phyloP scores from a whole-genome alignment of 2,329 filamentous ascomycete genomes.

The Blumeria graminis region DNA sequence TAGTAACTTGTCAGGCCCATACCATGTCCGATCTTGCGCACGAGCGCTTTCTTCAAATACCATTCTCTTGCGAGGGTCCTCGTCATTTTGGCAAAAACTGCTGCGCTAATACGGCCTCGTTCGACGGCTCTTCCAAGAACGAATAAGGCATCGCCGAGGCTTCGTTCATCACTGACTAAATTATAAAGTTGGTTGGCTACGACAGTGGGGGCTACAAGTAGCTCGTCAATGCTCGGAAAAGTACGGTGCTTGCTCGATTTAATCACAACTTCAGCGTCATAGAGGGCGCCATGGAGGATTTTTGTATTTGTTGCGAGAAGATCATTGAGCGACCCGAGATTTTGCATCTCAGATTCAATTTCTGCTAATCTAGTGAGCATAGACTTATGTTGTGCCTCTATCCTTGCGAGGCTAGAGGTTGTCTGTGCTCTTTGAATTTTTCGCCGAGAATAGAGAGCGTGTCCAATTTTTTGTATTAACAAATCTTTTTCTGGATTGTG shows the following conservation, averaged over 20 bases:
- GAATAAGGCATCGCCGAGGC: constrained; percentile 68
- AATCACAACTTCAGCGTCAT: constrained; percentile 57
- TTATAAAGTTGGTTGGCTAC: constrained; percentile 84
- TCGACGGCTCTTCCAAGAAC: constrained; percentile 54
- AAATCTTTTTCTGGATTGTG: constrained; percentile 91
- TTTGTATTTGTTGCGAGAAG: constrained; percentile 53
- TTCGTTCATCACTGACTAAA: constrained; percentile 69
- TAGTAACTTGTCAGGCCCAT: constrained; percentile 33
- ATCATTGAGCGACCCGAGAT: constrained; percentile 44
- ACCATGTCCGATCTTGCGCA: constrained; percentile 50
- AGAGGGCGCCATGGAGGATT: constrained; percentile 54
- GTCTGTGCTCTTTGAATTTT: constrained; percentile 48
- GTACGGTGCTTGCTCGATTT: constrained; percentile 42
- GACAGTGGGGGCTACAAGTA: constrained; percentile 80
- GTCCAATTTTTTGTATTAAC: constrained; percentile 52
- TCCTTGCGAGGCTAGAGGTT: constrained; percentile 44
- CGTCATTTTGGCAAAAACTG: constrained; percentile 59
- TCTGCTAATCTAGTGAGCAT: constrained; percentile 44
- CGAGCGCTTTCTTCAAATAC: constrained; percentile 63
- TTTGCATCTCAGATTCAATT: constrained; percentile 49
- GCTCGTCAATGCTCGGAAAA: constrained; percentile 62
- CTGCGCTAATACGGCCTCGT: constrained; percentile 40
- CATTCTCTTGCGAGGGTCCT: constrained; percentile 52
- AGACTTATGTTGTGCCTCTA: constrained; percentile 57
- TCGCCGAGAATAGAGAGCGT: constrained; percentile 42